Base-by-base conservation (phyloP, 192 early-diverging fungal genomes). In the Coemansia sp. region DNA sequence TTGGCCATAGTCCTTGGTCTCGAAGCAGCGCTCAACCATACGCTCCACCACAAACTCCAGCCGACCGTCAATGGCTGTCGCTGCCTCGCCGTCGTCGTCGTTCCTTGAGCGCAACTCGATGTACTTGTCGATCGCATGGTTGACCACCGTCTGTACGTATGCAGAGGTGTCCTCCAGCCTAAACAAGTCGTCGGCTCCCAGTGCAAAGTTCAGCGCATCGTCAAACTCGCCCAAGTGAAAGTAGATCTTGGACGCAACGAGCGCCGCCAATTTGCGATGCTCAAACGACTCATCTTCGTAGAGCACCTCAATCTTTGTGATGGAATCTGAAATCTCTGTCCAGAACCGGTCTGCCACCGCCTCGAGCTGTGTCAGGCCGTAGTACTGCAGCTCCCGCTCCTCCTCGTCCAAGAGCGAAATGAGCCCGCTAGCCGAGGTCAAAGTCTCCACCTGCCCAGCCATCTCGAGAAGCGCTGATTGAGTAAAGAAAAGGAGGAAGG, bases 241-340 rank as follows among this genome's bases (percentile, higher is more conserved):
- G 84, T 98, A 98, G 4, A 98, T 94, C 94, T 99, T 99, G 59
- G 98, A 96, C 6, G 96, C 96, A 1, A 99, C 94, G 41, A 99
- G 83, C 17, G 96, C 96, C 32, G 98, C 97, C 31, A 98, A 85
- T 70, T 94, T 76, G 61, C 94, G 87, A 60, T 96, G 83, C 66
- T 87, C 82, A 67, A 98, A 99, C 25, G 77, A 62, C 49, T 89
- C 85, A 76, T 99, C 93, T 78, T 98, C 97, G 70, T 94, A 98
- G 62, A 98, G 88, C 60, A 94, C 89, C 74, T 98, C 97, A 80
- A 96, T 98, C 79, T 59, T 69, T 40, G 76, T 75, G 71, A 83
- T 83, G 6, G 92, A 86, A 74, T 99, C 98, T 8, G 96, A 90
- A 64, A 98, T 98, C 77, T 99, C 98, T 19, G 96, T 92, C 98